Conservation (phyloP, 305 asterid genomes). For the Fraxinus baroniana region DNA sequence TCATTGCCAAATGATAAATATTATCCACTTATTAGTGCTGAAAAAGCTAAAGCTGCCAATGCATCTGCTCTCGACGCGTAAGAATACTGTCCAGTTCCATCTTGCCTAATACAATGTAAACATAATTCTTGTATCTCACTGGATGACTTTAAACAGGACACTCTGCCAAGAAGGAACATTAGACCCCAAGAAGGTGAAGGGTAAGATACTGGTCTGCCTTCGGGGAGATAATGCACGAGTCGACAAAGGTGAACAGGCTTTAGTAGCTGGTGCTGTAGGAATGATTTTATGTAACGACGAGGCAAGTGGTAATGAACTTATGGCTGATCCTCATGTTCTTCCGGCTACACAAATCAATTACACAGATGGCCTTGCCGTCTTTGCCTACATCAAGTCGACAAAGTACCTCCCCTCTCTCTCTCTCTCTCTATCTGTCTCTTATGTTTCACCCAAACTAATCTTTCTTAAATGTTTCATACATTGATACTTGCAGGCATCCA, state of each 20-base stretch:
- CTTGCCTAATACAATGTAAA: not conserved
- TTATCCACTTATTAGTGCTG: constrained; percentile 29
- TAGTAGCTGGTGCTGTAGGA: constrained; percentile 40
- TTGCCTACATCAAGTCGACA: constrained; percentile 33
- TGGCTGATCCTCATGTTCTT: constrained; percentile 30
- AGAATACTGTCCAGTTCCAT: constrained; percentile 10
- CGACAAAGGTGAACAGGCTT: constrained; percentile 29
- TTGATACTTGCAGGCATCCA: constrained; percentile 6
- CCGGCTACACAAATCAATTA: constrained; percentile 40
- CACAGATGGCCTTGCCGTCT: constrained; percentile 26
- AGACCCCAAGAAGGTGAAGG: constrained; percentile 37
- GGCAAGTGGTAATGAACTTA: constrained; percentile 25
- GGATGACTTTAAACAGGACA: constrained; percentile 24
- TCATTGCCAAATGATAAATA: constrained; percentile 13
- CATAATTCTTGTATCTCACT: not conserved
- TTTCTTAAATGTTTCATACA: not conserved
- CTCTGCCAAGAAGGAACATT: constrained; percentile 31
- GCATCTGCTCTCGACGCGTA: constrained; percentile 27
- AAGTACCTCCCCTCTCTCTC: constrained; percentile 1
- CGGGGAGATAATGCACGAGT: constrained; percentile 28
- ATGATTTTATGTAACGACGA: constrained; percentile 42
- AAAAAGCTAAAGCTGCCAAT: constrained; percentile 17
- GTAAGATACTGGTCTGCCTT: constrained; percentile 40
- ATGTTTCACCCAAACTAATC: not conserved
- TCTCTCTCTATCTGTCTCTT: not conserved